Evolutionary conservation across 2,329 filamentous ascomycete species (phyloP).

Genomic region (Ceratocystiopsis brevicomis): DNA sequence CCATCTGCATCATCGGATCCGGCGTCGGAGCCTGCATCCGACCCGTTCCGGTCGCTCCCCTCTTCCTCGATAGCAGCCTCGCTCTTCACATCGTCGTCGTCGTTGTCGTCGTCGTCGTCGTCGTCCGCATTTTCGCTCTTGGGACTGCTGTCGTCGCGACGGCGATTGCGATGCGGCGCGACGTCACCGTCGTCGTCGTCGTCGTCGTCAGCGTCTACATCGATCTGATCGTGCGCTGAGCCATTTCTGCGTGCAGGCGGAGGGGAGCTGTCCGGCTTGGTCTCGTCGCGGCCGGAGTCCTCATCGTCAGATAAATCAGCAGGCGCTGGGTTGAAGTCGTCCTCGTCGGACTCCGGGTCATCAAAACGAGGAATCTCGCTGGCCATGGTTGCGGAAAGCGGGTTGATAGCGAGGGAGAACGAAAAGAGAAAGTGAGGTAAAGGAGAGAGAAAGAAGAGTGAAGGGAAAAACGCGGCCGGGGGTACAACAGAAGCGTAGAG

Average conservation of each 20-base stretch:
- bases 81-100: conserved; percentile 17
- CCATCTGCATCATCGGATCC: conserved; percentile 9
- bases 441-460: not conserved
- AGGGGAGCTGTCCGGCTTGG: conserved; percentile 9
- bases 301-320: conserved; percentile 58
- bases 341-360: conserved; percentile 59
- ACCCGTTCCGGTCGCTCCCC: conserved; percentile 15
- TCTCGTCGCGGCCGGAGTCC: conserved; percentile 18
- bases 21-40: not conserved
- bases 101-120: conserved; percentile 20
- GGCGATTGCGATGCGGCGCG: not conserved
- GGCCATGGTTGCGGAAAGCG: conserved; percentile 1
- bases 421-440: not conserved
- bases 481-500: too few species aligned
- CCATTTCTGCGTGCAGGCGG: conserved; percentile 10
- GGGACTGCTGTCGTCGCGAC: conserved; percentile 16
- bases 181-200: not conserved
- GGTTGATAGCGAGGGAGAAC: not conserved
- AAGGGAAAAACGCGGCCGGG: not conserved
- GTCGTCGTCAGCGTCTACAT: conserved; percentile 12
- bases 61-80: conserved; percentile 18
- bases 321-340: conserved; percentile 73
- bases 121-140: conserved; percentile 16
- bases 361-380: conserved; percentile 9
- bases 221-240: conserved; percentile 11